These are phyloP conservation scores for Yamadazyma pseudoaaseri DNA, from an alignment of 1,139 yeast genomes.

Conservation along the genomic window DNA sequence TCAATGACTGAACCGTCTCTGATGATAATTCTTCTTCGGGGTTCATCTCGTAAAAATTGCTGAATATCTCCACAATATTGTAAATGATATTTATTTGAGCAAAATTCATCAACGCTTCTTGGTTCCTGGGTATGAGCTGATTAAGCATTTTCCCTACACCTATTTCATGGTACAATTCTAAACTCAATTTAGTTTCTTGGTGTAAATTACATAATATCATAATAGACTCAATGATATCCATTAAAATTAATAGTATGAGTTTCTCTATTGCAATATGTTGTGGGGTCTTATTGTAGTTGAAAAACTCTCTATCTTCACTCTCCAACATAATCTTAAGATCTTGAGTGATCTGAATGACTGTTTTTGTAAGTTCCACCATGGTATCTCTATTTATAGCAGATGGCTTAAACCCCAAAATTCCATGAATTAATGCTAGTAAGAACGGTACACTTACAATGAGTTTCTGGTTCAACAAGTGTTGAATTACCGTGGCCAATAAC, in stretches of 20 bases:
- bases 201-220: constrained; percentile 13
- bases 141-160: constrained; percentile 23
- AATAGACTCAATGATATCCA: constrained; percentile 54
- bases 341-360: constrained; percentile 19
- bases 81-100: constrained; percentile 41
- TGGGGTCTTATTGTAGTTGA: constrained; percentile 32
- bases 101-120: constrained; percentile 35
- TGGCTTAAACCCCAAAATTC: constrained; percentile 54
- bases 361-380: constrained; percentile 18
- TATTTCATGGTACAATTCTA: constrained; percentile 6
- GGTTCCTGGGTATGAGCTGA: constrained; percentile 36
- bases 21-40: constrained; percentile 4
- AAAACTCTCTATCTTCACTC: constrained; percentile 13
- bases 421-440: constrained; percentile 51
- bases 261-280: constrained; percentile 50
- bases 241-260: constrained; percentile 45
- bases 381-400: constrained; percentile 47
- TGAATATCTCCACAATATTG: constrained; percentile 41
- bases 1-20: constrained; percentile 32
- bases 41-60: constrained; percentile 8
- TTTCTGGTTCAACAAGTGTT: constrained; percentile 22
- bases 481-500: constrained; percentile 35
- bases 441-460: constrained; percentile 50
- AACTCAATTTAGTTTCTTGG: constrained; percentile 6
- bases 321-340: constrained; percentile 9